Evolutionary conservation across 805 yeast species (phyloP), one percentile per base, ranked within the genome.

Genomic region (Myxozyma lipomycoides): DNA sequence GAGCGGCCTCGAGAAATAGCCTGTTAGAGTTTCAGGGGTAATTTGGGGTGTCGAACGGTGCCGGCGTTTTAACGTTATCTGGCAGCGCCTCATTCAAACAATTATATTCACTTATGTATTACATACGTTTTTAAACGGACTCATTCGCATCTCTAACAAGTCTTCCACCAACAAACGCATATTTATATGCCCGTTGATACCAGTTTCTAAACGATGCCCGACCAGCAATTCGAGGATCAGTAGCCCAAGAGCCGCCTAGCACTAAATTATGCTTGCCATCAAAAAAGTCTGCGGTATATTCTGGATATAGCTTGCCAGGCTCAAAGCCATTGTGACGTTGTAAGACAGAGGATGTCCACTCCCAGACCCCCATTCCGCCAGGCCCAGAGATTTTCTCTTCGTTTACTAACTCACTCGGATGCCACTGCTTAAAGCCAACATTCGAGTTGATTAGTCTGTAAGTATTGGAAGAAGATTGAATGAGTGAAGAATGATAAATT

Each of bases 181-280:
- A 59, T 23, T 43, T 36, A 37, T 59, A 59, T 15, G 36, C 43
- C 39, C 62, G 43, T 45, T 59, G 62, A 45, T 59, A 59, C 60
- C 61, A 59, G 43, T 59, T 59, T 34, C 62, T 43, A 38, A 59
- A 59, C 40, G 56, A 55, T 15, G 55, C 38, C 19, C 62, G 25
- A 12, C 48, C 56, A 2, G 52, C 43, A 21, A 58, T 34, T 9
- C 62, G 43, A 12, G 60, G 56, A 26, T 25, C 46, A 19, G 62
- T 57, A 7, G 60, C 55, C 60, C 61, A 59, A 7, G 60, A 55
- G 15, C 62, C 62, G 10, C 62, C 62, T 30, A 59, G 43, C n/a
- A 59, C 62, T 9, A 59, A 46, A 37, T 59, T 58, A 43, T 59
- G 62, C 28, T 55, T 59, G 7, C 61, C 61, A 34, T 59, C 62